Evolutionary conservation across 78 protist genomes (phyloP).

Genomic region (Dictyostelium capitatum): DNA sequence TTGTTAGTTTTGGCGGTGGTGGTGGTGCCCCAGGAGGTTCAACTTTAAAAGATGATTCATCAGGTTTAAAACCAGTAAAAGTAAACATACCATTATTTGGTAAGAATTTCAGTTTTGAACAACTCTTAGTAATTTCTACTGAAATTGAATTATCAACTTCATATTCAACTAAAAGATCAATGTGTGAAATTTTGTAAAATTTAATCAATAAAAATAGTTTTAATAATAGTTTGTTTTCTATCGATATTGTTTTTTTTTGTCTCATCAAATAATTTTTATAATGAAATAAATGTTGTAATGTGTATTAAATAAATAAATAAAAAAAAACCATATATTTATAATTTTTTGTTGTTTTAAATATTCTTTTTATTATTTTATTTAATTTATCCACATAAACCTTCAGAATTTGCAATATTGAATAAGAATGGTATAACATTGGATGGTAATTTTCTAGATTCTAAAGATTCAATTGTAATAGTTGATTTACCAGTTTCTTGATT

Average conservation of each 20-base stretch:
- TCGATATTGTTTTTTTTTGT: too few relatives aligned
- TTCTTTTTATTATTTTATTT: too few relatives aligned
- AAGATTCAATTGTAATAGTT: slow-evolving; percentile 23
- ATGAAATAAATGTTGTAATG: too few relatives aligned
- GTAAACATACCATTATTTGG: slow-evolving; percentile 54
- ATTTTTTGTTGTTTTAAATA: too few relatives aligned
- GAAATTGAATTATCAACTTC: background rate
- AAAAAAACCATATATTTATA: too few relatives aligned
- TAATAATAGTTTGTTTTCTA: too few relatives aligned
- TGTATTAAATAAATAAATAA: too few relatives aligned
- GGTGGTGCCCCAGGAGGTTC: slow-evolving; percentile 26
- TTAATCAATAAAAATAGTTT: too few relatives aligned
- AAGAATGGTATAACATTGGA: slow-evolving; percentile 55
- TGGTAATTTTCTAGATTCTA: slow-evolving; percentile 65
- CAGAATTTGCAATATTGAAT: slow-evolving; percentile 59
- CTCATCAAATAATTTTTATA: too few relatives aligned
- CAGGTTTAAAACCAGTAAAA: slow-evolving; percentile 62
- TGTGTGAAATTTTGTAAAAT: background rate
- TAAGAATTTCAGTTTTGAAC: background rate
- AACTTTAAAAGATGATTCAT: background rate
- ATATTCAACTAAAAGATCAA: background rate
- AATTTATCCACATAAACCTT: background rate
- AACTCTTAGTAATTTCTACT: slow-evolving; percentile 26
- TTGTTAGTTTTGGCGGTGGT: background rate
- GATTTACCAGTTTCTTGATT: slow-evolving; percentile 54